Evolutionary conservation across 306 rosid genomes (phyloP).

Genomic region (Prunus kanzakura): DNA sequence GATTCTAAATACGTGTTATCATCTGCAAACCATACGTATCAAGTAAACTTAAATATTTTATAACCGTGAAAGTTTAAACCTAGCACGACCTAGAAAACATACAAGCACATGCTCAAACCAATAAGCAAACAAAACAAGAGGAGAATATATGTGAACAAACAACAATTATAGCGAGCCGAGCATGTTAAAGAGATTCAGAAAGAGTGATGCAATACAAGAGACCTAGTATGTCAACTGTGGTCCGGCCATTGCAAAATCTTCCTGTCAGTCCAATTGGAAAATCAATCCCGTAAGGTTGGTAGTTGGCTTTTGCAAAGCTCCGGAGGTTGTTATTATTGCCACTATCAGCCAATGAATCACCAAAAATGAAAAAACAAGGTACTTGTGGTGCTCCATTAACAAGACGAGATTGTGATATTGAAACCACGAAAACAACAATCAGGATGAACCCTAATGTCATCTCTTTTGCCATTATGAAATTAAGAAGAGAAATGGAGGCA

Average conservation of each 20-base stretch:
- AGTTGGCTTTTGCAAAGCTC: conserved; percentile 26
- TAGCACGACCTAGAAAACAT: too few relatives aligned
- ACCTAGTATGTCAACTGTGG: conserved; percentile 45
- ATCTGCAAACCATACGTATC: too few relatives aligned
- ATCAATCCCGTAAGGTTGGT: conserved; percentile 61
- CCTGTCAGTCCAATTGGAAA: conserved; percentile 33
- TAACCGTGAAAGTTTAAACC: too few relatives aligned
- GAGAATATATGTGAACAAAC: background rate
- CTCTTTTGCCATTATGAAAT: background rate
- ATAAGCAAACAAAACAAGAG: too few relatives aligned
- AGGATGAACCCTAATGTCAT: background rate
- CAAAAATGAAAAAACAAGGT: conserved; percentile 48
- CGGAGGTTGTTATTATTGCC: conserved; percentile 53
- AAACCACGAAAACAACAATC: background rate
- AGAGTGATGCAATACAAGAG: background rate
- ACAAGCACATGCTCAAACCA: too few relatives aligned
- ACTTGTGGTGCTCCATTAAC: conserved; percentile 16
- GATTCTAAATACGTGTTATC: too few relatives aligned
- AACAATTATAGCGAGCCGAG: background rate
- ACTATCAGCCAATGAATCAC: conserved; percentile 46
- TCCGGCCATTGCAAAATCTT: conserved; percentile 57
- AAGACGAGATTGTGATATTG: background rate
- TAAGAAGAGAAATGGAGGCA: background rate
- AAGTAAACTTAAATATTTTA: too few relatives aligned
- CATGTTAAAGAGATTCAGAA: conserved; percentile 3